phyloP scores from a whole-genome alignment of 805 yeast genomes.

The Teunomyces barrocoloradensis region DNA sequence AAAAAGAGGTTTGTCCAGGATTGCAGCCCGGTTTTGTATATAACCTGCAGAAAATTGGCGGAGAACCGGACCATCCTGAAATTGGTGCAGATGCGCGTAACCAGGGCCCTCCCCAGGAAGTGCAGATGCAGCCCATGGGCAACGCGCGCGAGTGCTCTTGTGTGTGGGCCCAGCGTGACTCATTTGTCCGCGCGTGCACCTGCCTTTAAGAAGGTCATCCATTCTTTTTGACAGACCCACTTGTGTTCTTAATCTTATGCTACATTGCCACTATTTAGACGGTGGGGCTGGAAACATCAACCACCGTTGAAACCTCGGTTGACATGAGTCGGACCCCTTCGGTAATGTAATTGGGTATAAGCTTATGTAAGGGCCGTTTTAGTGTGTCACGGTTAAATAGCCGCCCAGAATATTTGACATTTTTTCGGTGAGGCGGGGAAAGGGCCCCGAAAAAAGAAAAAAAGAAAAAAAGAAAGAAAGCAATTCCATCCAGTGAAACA shows the following conservation, averaged over 20 bases:
- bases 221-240: no score
- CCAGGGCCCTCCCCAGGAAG: not conserved
- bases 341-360: not conserved
- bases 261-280: not conserved
- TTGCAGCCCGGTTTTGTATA: not conserved
- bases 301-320: constrained; percentile 1
- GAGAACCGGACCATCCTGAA: constrained; percentile 1
- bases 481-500: no score
- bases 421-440: not conserved
- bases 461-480: not conserved
- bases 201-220: no score
- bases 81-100: not conserved
- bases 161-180: no score
- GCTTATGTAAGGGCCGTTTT: constrained; percentile 1
- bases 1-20: not conserved
- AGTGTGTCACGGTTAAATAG: not conserved
- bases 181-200: no score
- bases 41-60: not conserved
- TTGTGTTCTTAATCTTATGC: not conserved
- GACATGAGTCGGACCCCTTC: not conserved
- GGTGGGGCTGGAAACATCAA: not conserved
- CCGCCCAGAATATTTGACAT: not conserved
- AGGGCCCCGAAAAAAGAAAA: not conserved
- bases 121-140: no score
- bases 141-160: no score